Base-by-base conservation (phyloP, 2,329 filamentous ascomycete species). In the Neospermospora avenae region DNA sequence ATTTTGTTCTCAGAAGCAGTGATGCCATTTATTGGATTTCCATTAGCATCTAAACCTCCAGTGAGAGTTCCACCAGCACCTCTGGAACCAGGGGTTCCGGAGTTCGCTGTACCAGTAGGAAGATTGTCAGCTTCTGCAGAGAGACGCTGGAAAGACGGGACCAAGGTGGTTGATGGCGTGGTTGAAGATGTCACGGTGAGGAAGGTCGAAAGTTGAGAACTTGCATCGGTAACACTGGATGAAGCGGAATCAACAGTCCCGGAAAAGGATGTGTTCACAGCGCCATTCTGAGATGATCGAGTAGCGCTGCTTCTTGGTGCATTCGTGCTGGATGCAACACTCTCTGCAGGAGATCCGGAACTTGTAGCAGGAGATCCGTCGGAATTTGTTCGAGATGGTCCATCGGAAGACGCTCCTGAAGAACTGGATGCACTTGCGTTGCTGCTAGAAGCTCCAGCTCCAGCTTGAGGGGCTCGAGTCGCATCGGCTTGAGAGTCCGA, bases 41-140 rank as follows among this genome's bases (percentile, higher is more conserved):
- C 56, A 45, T 52, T 48, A 3, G 46, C 48, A 37, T 44, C 42
- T 14, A 48, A 35, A 14, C 53, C 53, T 7, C 56, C 56, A n/a
- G 56, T 44, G 18, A 51, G 46, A 18, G 44, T 53, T 20, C 56
- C 56, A 22, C 37, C 56, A 58, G 28, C 28, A 10, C 28, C 28
- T 10, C 53, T 58, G 7, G 46, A 24, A 3, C 56, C 56, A 20
- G 35, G 11, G 13, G 35, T 54, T 18, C 48, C 41, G 10, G 24
- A 25, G 14, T 41, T 52, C 2, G 39, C 48, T n/a, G 31, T 28
- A 28, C 25, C 28, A 1, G 56, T 58, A 25, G 56, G 56, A 8
- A 58, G 39, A 13, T 24, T 44, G 16, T 58, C 56, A 3, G 56
- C 56, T 35, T 48, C 56, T 45, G 51, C 37, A 4, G 51, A 42